A percentile compares a stretch with the other conserved stretches of the same genome.
Evolutionary conservation across 306 rosid genomes (phyloP).

Genomic region (Prunus salicina): DNA sequence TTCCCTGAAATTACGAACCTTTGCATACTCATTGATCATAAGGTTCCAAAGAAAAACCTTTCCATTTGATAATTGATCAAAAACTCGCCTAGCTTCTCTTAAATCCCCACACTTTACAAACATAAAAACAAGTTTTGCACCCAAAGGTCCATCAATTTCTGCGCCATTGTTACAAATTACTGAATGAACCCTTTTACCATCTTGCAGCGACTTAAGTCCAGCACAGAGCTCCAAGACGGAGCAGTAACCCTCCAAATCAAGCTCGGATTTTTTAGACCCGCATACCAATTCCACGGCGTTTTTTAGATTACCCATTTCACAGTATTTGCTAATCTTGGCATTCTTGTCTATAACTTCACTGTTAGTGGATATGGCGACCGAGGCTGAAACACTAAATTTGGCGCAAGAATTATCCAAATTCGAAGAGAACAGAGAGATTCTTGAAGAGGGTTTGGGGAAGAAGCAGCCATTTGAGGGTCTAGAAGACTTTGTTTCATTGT

Average conservation of each 20-base stretch:
- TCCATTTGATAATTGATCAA: slow-evolving; percentile 41
- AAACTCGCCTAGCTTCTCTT: slow-evolving; percentile 50
- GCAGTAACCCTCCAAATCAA: slow-evolving; percentile 46
- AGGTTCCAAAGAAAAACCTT: slow-evolving; percentile 74
- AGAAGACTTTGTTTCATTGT: not conserved
- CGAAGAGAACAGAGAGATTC: slow-evolving; percentile 15
- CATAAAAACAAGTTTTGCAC: slow-evolving; percentile 69
- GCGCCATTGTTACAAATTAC: slow-evolving; percentile 38
- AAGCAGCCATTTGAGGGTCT: slow-evolving; percentile 25
- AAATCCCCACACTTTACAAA: slow-evolving; percentile 61
- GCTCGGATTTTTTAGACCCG: slow-evolving; percentile 36
- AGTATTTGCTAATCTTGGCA: slow-evolving; percentile 30
- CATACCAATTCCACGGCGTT: slow-evolving; percentile 46
- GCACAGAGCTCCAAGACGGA: slow-evolving; percentile 80
- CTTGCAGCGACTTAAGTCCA: slow-evolving; percentile 43
- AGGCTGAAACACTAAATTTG: slow-evolving; percentile 15
- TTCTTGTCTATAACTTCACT: slow-evolving; percentile 17
- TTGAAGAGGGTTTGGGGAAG: slow-evolving; percentile 32
- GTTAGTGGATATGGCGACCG: slow-evolving; percentile 22
- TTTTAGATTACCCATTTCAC: slow-evolving; percentile 54
- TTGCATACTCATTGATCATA: slow-evolving; percentile 62
- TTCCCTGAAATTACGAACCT: slow-evolving; percentile 47
- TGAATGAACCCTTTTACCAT: slow-evolving; percentile 59
- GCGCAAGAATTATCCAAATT: slow-evolving; percentile 24
- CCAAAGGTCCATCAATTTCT: slow-evolving; percentile 38